These are phyloP conservation scores for Clitocybe nebularis DNA, from an alignment of 1,284 basidiomycete species.

Conservation along the genomic window DNA sequence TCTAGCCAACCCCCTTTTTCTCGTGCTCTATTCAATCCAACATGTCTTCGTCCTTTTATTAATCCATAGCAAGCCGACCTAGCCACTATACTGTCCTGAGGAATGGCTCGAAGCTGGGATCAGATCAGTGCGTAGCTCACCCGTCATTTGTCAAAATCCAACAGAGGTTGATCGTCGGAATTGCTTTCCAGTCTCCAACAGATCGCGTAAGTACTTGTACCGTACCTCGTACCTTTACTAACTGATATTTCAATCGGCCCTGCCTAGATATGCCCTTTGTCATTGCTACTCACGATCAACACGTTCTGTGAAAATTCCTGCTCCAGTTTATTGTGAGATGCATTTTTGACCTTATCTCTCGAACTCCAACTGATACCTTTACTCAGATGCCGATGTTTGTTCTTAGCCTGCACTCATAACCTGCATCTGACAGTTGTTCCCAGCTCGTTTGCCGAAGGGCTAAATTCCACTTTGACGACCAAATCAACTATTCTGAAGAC, in stretches of 20 bases:
- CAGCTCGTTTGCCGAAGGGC: constrained; percentile 26
- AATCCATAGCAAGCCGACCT: constrained; percentile 25
- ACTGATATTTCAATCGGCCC: not conserved
- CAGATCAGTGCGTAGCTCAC: constrained; percentile 18
- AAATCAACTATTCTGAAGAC: constrained; percentile 16
- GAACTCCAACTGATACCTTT: constrained; percentile 15
- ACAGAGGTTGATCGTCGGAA: no score
- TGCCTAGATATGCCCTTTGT: constrained; percentile 24
- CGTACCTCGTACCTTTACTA: not conserved
- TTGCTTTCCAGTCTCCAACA: constrained; percentile 16
- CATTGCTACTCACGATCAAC: constrained; percentile 32
- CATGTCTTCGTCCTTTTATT: not conserved
- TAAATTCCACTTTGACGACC: constrained; percentile 25
- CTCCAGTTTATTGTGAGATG: constrained; percentile 33
- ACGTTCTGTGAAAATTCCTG: constrained; percentile 31
- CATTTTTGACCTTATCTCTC: not conserved
- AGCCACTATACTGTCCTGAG: constrained; percentile 28
- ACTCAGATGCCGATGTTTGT: constrained; percentile 22
- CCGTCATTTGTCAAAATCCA: no score
- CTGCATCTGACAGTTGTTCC: constrained; percentile 6
- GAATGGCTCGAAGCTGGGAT: constrained; percentile 13
- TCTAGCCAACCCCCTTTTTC: not conserved
- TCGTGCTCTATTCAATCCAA: constrained; percentile 4
- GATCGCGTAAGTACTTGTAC: constrained; percentile 13
- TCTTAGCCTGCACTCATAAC: no score